Evolutionary conservation across 1,284 basidiomycete genomes (phyloP), one percentile per base, ranked within the genome.

Genomic region (Apiotrichum gracile): DNA sequence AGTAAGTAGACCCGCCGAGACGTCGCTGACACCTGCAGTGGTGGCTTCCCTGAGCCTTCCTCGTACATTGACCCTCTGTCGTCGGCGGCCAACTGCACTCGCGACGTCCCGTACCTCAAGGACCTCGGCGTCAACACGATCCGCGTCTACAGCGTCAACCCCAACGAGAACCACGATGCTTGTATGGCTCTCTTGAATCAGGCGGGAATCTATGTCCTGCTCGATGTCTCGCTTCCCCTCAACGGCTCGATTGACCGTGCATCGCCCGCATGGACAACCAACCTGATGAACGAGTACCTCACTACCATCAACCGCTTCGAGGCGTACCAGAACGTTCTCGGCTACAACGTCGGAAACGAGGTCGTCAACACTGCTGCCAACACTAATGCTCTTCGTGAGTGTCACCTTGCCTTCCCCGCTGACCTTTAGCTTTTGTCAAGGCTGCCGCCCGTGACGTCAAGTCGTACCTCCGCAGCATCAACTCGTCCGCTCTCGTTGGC

Each of bases 151-250:
- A 86, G 84, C 56, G 89, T 93, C 62, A 82, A 93, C 70, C 81
- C 88, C 0, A 79, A 83, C 27, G 74, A 85, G 55, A 85, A 93
- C 73, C 91, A 96, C 64, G 88, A 91, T 69, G 78, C 76, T 1
- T 96, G 91, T 73, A 94, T 96, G 91, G 76, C 76, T 43, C 74
- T 83, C 9, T 79, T 96, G 54, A 85, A 83, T 65, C 76, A 77
- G 37, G 88, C 88, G 38, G 86, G 86, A 37, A 94, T 94, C 60
- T 94, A 94, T 72, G 83, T 88, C 49, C 85, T 94, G 85, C 83
- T 94, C 59, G 91, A 94, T 71, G 79, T 94, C 45, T 82, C 87
- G 2, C 78, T 91, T 12, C 91, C 91, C 17, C 75, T 86, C 34
- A 92, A 91, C 65, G 90, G 91, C 38, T 90, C 87, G 31, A 91